These are phyloP conservation scores for Globisporangium alternatum DNA, from an alignment of 352 stramenopile species.

Conservation along the genomic window DNA sequence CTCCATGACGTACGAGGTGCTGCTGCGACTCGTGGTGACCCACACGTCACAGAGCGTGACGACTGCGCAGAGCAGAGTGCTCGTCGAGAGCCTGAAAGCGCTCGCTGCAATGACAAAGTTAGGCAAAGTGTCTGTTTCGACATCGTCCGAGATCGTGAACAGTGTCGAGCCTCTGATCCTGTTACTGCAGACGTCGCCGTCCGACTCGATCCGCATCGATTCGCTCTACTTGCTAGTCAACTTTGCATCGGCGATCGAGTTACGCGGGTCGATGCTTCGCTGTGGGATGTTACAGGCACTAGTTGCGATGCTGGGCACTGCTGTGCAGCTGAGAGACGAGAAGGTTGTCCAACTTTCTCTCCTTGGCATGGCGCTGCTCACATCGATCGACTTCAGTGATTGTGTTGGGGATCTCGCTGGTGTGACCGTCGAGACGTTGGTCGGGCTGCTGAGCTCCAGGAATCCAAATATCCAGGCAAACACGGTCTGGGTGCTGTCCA, in stretches of 20 bases:
- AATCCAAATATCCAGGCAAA: slow-evolving; percentile 63
- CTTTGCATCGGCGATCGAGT: slow-evolving; percentile 45
- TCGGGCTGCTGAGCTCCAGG: slow-evolving; percentile 47
- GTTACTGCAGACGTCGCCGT: slow-evolving; percentile 27
- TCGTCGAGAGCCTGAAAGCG: slow-evolving; percentile 46
- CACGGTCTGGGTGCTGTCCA: slow-evolving; percentile 75
- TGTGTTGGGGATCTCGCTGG: slow-evolving; percentile 30
- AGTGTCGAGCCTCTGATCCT: slow-evolving; percentile 49
- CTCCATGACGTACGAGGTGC: slow-evolving; percentile 58
- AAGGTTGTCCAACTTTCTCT: slow-evolving; percentile 61
- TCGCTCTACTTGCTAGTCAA: slow-evolving; percentile 69
- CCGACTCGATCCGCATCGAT: slow-evolving; percentile 41
- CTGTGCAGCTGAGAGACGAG: slow-evolving; percentile 32
- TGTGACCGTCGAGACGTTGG: slow-evolving; percentile 32
- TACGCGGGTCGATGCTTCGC: slow-evolving; percentile 38
- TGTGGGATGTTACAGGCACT: slow-evolving; percentile 43
- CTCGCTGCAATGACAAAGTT: slow-evolving; percentile 49
- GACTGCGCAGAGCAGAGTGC: slow-evolving; percentile 22
- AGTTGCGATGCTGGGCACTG: slow-evolving; percentile 22
- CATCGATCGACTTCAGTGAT: slow-evolving; percentile 31
- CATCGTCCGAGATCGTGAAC: slow-evolving; percentile 34
- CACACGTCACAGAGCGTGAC: slow-evolving; percentile 10
- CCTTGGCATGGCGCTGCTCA: slow-evolving; percentile 63
- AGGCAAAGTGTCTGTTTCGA: slow-evolving; percentile 24
- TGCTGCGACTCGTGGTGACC: slow-evolving; percentile 47